These are phyloP conservation scores for Guyanaporus albipodus DNA, from an alignment of 768 basidiomycete species.

Conservation along the genomic window DNA sequence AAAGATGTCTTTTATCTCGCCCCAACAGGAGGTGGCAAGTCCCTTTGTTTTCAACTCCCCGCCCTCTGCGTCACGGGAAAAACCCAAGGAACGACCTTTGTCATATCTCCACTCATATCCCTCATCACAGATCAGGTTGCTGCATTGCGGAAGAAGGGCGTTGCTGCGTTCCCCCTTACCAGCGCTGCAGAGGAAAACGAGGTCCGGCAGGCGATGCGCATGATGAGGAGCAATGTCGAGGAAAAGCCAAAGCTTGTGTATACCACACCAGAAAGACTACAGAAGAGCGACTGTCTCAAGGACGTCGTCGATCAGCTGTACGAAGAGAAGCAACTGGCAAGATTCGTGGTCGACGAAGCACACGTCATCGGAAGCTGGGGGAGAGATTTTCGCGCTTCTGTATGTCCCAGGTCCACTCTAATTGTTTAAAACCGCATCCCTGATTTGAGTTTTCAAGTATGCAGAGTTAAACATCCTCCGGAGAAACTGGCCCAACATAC, in stretches of 20 bases:
- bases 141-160: slow-evolving; percentile 54
- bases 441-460: slow-evolving; percentile 48
- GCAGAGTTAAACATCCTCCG: slow-evolving; percentile 64
- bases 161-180: slow-evolving; percentile 70
- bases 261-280: slow-evolving; percentile 87
- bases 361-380: slow-evolving; percentile 97
- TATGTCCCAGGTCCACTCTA: slow-evolving; percentile 34
- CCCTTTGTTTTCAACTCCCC: slow-evolving; percentile 86
- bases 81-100: slow-evolving; percentile 81
- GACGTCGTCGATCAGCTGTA: slow-evolving; percentile 58
- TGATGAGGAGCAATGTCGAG: slow-evolving; percentile 36
- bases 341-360: slow-evolving; percentile 96
- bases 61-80: slow-evolving; percentile 71
- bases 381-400: slow-evolving; percentile 83
- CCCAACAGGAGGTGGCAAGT: slow-evolving; percentile 95
- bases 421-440: neutral
- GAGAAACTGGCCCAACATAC: slow-evolving; percentile 68
- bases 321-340: slow-evolving; percentile 54
- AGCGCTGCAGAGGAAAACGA: slow-evolving; percentile 45
- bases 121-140: slow-evolving; percentile 89
- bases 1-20: slow-evolving; percentile 92
- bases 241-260: slow-evolving; percentile 71
- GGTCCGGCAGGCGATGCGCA: slow-evolving; percentile 38
- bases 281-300: slow-evolving; percentile 54
- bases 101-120: slow-evolving; percentile 84